phyloP scores from a whole-genome alignment of 179 eudicot genomes.

The Heliamphora pulchella region DNA sequence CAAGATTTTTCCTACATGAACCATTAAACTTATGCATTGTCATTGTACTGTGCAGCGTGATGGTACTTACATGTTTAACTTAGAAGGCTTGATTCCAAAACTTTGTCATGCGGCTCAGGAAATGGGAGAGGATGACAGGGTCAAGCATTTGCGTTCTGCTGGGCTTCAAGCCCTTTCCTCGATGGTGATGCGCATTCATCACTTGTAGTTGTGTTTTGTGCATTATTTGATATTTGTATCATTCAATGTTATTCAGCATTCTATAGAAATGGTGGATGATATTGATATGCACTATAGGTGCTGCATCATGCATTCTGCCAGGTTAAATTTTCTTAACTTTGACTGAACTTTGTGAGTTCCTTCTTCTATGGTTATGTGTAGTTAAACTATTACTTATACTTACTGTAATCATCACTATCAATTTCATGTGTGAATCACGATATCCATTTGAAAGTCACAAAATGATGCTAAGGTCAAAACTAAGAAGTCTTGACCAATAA shows the following conservation, averaged over 20 bases:
- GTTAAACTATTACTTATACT: background rate
- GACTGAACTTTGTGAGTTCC: background rate
- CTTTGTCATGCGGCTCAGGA: slow-evolving; percentile 77
- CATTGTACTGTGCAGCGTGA: slow-evolving; percentile 29
- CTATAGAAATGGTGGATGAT: background rate
- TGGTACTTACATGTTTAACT: slow-evolving; percentile 61
- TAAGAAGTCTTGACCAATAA: background rate
- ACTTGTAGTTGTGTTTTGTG: background rate
- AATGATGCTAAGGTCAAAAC: background rate
- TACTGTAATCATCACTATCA: background rate
- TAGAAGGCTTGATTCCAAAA: slow-evolving; percentile 74
- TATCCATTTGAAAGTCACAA: background rate
- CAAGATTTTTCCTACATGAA: background rate
- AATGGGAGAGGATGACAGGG: slow-evolving; percentile 67
- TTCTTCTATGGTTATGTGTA: background rate
- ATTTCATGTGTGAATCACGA: background rate
- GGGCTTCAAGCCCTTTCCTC: slow-evolving; percentile 81
- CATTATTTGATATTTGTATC: background rate
- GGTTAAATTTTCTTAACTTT: background rate
- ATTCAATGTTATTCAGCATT: background rate
- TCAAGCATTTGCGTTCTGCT: slow-evolving; percentile 52
- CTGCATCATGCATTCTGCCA: background rate
- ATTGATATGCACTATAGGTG: slow-evolving; percentile 2
- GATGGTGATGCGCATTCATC: slow-evolving; percentile 35
- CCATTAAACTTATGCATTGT: slow-evolving; percentile 9